Evolutionary conservation across 2,329 filamentous ascomycete species (phyloP), one percentile per base, ranked within the genome.

Genomic region (Gnomoniopsis sp.): DNA sequence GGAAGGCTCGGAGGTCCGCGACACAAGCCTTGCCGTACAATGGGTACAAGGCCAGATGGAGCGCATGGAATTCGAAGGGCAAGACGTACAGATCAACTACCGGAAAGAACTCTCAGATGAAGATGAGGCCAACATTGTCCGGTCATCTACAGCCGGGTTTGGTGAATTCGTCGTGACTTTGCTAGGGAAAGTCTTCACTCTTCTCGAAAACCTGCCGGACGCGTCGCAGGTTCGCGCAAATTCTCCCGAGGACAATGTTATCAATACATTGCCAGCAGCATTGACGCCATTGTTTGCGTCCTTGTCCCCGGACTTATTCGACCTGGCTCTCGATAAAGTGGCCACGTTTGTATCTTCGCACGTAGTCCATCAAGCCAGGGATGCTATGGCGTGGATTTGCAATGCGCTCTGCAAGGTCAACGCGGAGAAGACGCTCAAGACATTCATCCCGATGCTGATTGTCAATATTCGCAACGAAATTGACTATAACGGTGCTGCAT

Each of bases 301-400:
- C 0, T 78, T 99, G 23, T 98, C 95, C 0, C 91, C 93, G 0
- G 92, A 97, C 68, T 84, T 98, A 12, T 99, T 96, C 68, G 95
- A 98, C 68, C 84, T 95, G 70, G 91, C 91, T 0, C 77, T 99
- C 53, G 89, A 96, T 61, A 98, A 98, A 78, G 86, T 99, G 66
- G 89, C 92, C 2, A 86, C 90, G 34, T 99, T 99, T 71, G 89
- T 97, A 26, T 88, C 90, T 1, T 90, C 90, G 63, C 95, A 98
- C 75, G 95, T 99, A 51, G 93, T 99, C 19, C 93, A 99, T 67
- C 95, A 98, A 74, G 93, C 95, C 55, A 83, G 93, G 64, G 95
- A 99, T 78, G 93, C 95, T 8, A 97, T 99, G 89, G 95, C 96
- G 1, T 99, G 96, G 82, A 98, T 98, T 55, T 90, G 93, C 75